Percentiles rank a stretch among this genome's conserved stretches.
phyloP scores from a whole-genome alignment of 768 basidiomycete genomes.

The Strobilomyces echinocephalus region DNA sequence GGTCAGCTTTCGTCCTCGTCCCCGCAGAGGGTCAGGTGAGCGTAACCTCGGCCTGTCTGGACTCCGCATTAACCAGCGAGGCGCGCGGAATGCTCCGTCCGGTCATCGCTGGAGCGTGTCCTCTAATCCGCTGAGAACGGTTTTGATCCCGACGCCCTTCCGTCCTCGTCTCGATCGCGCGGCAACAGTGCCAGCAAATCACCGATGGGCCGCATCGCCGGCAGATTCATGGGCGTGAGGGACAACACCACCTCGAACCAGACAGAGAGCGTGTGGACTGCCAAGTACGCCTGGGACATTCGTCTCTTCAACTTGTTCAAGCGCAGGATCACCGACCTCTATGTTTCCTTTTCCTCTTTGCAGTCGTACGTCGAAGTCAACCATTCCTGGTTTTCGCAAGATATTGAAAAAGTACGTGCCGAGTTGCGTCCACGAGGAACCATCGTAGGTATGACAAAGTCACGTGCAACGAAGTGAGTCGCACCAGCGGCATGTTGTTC shows the following conservation, averaged over 20 bases:
- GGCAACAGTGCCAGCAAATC: conserved; percentile 27
- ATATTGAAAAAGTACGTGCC: conserved; percentile 85
- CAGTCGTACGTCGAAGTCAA: conserved; percentile 89
- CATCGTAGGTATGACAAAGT: conserved; percentile 85
- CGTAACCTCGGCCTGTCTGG: not conserved
- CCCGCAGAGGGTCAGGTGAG: conserved; percentile 24
- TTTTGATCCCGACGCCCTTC: conserved; percentile 32
- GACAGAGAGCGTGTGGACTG: conserved; percentile 66
- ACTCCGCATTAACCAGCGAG: conserved; percentile 9
- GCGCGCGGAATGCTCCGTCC: conserved; percentile 4
- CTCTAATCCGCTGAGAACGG: conserved; percentile 39
- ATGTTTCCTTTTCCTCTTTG: conserved; percentile 70
- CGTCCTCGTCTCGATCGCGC: conserved; percentile 20
- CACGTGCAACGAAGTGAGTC: conserved; percentile 58
- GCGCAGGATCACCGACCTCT: conserved; percentile 78
- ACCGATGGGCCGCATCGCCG: conserved; percentile 39
- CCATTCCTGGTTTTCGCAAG: conserved; percentile 89
- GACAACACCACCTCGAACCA: conserved; percentile 47
- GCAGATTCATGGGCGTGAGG: conserved; percentile 45
- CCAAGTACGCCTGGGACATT: conserved; percentile 75
- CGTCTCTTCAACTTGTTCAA: conserved; percentile 91
- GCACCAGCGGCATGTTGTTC: not conserved
- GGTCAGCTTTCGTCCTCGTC: conserved; percentile 12
- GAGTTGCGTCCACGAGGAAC: not conserved
- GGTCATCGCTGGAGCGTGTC: conserved; percentile 40